Conservation (phyloP, 176 grass and related monocot genomes). For the Oryza glaberrima region DNA sequence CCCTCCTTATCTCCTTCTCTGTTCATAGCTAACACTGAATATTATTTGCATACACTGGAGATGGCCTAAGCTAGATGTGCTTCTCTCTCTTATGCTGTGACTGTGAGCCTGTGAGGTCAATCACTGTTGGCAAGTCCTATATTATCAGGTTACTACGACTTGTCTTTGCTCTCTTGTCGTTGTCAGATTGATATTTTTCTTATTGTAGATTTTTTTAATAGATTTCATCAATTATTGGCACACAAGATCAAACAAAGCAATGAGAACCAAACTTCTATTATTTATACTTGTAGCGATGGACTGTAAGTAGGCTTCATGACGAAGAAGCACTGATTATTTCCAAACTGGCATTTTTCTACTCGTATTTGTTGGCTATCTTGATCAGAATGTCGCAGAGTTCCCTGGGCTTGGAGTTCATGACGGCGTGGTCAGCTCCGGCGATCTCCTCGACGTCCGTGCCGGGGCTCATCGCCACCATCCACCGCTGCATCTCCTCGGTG, state of each 20-base stretch:
- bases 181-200: background rate
- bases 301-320: background rate
- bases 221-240: background rate
- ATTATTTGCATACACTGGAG: too few relatives aligned
- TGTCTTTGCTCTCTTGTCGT: too few relatives aligned
- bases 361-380: slow-evolving; percentile 10
- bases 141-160: too few relatives aligned
- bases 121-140: background rate
- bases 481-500: slow-evolving; percentile 38
- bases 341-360: background rate
- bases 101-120: too few relatives aligned
- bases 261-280: background rate
- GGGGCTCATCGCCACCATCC: slow-evolving; percentile 38
- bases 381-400: slow-evolving; percentile 34
- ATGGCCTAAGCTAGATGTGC: background rate
- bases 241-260: background rate
- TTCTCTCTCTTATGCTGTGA: too few relatives aligned
- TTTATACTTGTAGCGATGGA: background rate
- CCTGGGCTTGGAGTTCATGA: slow-evolving; percentile 42
- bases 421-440: slow-evolving; percentile 49
- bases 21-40: background rate
- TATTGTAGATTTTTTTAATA: background rate
- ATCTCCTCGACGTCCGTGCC: slow-evolving; percentile 44
- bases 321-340: background rate
- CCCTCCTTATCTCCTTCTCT: background rate